Base-by-base conservation (phyloP, 176 grass and related monocot genomes). In the Oryza australiensis region DNA sequence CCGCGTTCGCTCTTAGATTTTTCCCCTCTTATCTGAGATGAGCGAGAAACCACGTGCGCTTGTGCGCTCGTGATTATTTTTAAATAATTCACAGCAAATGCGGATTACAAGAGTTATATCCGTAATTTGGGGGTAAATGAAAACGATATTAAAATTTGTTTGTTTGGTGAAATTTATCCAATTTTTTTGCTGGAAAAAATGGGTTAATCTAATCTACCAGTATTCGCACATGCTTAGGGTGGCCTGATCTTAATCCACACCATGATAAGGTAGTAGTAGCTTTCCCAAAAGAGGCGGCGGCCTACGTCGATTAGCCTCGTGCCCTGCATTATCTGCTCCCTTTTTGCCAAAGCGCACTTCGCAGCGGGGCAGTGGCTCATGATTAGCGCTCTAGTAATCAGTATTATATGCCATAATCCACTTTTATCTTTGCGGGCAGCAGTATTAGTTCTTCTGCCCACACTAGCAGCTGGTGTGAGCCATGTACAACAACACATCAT, bases 341-440 rank as follows among this genome's bases (percentile, higher is more conserved):
- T 53, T 74, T 74, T 53, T 23, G 12, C 9, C 43, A 42, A 26
- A 34, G 2, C 69, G 4, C 35, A 1, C 26, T 20, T 34, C 37
- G 62, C 3, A 65, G 72, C n/a, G 27, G 64, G 7, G 67, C 42
- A 15, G 86, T 4, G 26, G 0, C 66, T 15, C 74, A 78, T 83
- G 59, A 83, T 78, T 57, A 55, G 12, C 32, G 74, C 41, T 30
- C 64, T 75, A 64, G 33, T 67, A 53, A 87, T 20, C 66, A 18
- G 15, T 45, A 35, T 24, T 64, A 1, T 34, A 83, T 5, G 20
- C 3, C 32, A 57, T 67, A 66, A 60, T 30, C 41, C 24, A 41
- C 41, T 72, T 27, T 27, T 57, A 59, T 53, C 18, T 53, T 14
- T 53, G 49, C 6, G 49, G 48, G 6, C 49, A 53, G 49, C 49